Percentiles rank a stretch among this genome's conserved stretches.
Evolutionary conservation across 495 filamentous ascomycete species (phyloP).

Genomic region (Aspergillus biplanus): DNA sequence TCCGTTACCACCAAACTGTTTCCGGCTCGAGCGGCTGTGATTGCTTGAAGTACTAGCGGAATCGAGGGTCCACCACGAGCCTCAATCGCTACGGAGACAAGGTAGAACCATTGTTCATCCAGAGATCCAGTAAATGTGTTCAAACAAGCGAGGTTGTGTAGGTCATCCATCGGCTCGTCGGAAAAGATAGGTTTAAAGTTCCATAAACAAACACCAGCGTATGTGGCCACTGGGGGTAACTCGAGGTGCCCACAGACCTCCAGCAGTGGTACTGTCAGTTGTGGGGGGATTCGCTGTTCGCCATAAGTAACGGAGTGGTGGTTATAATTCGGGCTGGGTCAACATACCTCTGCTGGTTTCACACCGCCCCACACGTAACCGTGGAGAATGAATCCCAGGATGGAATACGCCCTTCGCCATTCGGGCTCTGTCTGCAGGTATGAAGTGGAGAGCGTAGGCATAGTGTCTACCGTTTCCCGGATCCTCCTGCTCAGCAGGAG

Average conservation of each 20-base stretch:
- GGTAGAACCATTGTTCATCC: slow-evolving; percentile 98
- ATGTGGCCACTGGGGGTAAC: slow-evolving; percentile 92
- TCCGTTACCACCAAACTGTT: slow-evolving; percentile 72
- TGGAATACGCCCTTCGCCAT: slow-evolving; percentile 88
- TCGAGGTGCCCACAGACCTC: slow-evolving; percentile 79
- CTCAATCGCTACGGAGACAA: slow-evolving; percentile 94
- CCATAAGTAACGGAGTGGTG: not conserved
- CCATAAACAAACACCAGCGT: slow-evolving; percentile 90
- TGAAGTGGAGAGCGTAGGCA: slow-evolving; percentile 81
- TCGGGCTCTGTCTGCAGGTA: slow-evolving; percentile 80
- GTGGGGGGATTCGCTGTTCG: slow-evolving; percentile 74
- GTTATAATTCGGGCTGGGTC: not conserved
- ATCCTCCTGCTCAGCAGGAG: slow-evolving; percentile 83
- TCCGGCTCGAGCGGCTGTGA: slow-evolving; percentile 73
- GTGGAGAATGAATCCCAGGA: slow-evolving; percentile 87
- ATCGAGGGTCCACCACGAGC: slow-evolving; percentile 89
- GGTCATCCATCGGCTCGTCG: slow-evolving; percentile 75
- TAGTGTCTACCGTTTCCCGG: slow-evolving; percentile 70
- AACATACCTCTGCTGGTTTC: slow-evolving; percentile 69
- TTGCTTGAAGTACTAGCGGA: slow-evolving; percentile 84
- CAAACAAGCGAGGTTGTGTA: slow-evolving; percentile 83
- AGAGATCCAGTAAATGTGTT: slow-evolving; percentile 92
- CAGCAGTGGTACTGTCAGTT: slow-evolving; percentile 82
- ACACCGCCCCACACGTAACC: slow-evolving; percentile 95
- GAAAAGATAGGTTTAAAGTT: slow-evolving; percentile 91